phyloP scores from a whole-genome alignment of 345 rosid genomes.

The Salix koriyanagi region DNA sequence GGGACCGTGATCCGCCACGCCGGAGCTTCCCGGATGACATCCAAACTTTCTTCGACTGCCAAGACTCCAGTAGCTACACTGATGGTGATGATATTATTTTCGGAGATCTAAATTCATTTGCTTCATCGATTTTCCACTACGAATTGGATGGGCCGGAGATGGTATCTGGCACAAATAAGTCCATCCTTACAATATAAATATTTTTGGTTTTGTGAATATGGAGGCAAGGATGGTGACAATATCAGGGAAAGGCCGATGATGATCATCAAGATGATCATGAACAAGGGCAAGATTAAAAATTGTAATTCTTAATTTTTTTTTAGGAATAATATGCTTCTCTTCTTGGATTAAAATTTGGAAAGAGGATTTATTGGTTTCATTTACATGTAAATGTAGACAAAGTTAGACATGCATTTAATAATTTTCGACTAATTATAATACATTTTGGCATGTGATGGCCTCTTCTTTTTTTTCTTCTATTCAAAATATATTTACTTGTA shows the following conservation, averaged over 20 bases:
- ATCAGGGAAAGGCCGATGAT: background rate
- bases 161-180: background rate
- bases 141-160: constrained; percentile 37
- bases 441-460: background rate
- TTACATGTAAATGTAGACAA: constrained; percentile 12
- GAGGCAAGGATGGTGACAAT: background rate
- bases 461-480: background rate
- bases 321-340: background rate
- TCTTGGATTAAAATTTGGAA: background rate
- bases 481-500: too few species aligned
- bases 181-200: background rate
- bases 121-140: constrained; percentile 45
- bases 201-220: background rate
- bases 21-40: constrained; percentile 75
- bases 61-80: constrained; percentile 41
- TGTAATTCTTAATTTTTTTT: background rate
- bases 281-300: background rate
- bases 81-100: constrained; percentile 54
- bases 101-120: constrained; percentile 49
- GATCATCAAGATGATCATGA: too few species aligned
- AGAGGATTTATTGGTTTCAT: constrained; percentile 1
- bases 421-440: constrained; percentile 2
- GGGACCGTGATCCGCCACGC: constrained; percentile 15
- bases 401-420: constrained; percentile 6
- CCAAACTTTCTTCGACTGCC: constrained; percentile 64